Evolutionary conservation across 192 early-diverging fungal species (phyloP), one percentile per base, ranked within the genome.

Genomic region (Entophlyctis helioformis): DNA sequence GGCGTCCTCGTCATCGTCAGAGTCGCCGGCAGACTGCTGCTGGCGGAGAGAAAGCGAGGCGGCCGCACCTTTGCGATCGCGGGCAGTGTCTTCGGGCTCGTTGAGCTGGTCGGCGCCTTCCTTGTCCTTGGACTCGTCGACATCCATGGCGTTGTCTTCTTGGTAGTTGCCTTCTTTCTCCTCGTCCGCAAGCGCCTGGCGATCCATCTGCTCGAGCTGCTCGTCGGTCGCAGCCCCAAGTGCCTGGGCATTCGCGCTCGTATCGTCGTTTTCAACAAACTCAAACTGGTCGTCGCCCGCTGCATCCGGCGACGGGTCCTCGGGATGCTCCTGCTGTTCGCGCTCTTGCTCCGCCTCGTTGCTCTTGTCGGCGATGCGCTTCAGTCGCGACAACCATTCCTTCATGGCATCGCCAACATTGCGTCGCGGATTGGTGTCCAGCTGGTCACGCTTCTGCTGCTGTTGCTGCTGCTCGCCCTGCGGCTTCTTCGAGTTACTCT

Each of bases 341-440:
- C 36, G 53, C 35, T 72, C 51, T 15, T 80, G 60, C 0, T 82
- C 66, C 27, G 73, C 59, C 1, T 80, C 75, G 4, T 54, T 16
- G 16, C 44, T 32, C 15, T 64, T 62, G 48, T 85, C 86, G 42
- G 75, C 64, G 22, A 90, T 56, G 52, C 82, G 67, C 40, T 86
- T 70, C 20, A 98, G 62, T 16, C 90, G 74, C 22, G 85, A 79
- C 60, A 81, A 83, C 92, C 92, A 98, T 56, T 86, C 85, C 60
- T 93, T 84, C 41, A 90, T 64, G 13, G 91, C 89, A 55, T 95
- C 89, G 18, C 91, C 95, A 26, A 98, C 57, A 36, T 83, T 90
- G 36, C 91, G 75, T 56, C 85, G 81, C 20, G 94, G 89, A 56
- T 95, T 90, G 35, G 74, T 69, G 39, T 87, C 72, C 2, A 40